These are phyloP conservation scores for Xylaria scruposa DNA, from an alignment of 495 filamentous ascomycete species.

Conservation along the genomic window DNA sequence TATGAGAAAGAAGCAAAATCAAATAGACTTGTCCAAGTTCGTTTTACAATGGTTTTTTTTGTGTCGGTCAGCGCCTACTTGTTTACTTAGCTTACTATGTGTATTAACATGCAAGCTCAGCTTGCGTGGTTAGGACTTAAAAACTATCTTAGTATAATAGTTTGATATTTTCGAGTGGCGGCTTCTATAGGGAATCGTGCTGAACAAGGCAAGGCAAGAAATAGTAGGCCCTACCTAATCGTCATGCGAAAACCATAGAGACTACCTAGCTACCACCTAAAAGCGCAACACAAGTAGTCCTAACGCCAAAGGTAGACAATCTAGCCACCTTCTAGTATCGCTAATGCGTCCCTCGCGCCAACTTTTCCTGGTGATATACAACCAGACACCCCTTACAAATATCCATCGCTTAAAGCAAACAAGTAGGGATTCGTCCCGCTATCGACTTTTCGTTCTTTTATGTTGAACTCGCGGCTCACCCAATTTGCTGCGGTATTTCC, in stretches of 20 bases:
- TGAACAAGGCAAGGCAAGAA: neutral
- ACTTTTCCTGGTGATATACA: slow-evolving; percentile 6
- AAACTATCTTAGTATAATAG: neutral
- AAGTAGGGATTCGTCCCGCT: neutral
- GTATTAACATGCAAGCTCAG: neutral
- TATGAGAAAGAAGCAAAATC: slow-evolving; percentile 4
- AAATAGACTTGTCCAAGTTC: neutral
- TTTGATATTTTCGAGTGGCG: neutral
- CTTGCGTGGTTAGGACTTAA: neutral
- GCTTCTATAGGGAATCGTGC: neutral
- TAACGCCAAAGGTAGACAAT: neutral
- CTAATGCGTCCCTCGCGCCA: neutral
- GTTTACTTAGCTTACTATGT: neutral
- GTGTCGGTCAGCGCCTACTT: neutral
- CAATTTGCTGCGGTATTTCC: neutral
- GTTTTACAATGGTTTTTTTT: neutral
- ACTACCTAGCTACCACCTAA: neutral
- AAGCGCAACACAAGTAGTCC: neutral
- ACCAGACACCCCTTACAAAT: neutral
- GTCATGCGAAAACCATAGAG: neutral
- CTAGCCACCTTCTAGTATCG: slow-evolving; percentile 8
- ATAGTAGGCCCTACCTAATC: neutral
- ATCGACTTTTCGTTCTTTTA: neutral
- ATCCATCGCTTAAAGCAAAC: neutral
- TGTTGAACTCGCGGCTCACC: neutral